Evolutionary conservation across 2,329 filamentous ascomycete species (phyloP), one percentile per base, ranked within the genome.

Genomic region (Diaporthe ilicicola): DNA sequence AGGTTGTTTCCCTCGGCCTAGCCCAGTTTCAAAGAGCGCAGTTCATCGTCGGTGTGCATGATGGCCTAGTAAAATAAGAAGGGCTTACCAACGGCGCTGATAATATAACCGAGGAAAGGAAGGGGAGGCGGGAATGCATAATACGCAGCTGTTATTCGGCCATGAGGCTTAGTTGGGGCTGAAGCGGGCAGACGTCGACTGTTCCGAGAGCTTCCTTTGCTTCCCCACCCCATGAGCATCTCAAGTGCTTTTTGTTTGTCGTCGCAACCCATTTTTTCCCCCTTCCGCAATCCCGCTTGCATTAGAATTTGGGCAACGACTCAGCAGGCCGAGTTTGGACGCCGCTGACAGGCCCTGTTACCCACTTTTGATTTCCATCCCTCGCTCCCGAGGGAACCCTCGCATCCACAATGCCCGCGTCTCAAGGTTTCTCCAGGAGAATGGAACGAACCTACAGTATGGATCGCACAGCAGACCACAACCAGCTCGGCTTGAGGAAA

Each of bases 361-460:
- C 66, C 66, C 66, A 68, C 66, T 68, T 68, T 68, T 68, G 66
- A 68, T 68, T 59, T 59, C 53, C 66, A 51, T 56, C 53, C 29
- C 32, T 32, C 50, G 53, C 62, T 64, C 59, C 59, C 59, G 59
- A 50, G 59, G 42, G 27, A 29, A 5, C 13, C 59, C 44, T 27
- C 12, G 59, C 44, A 62, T 27, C 59, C 42, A 62, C 55, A 29
- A 48, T 39, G 54, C 54, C 55, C 55, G 37, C 55, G 27, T 44
- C 37, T 44, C 59, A 64, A 64, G 59, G 59, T 59, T 56, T 62
- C 44, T 64, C 59, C 59, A 64, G 59, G 44, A 39, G 59, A 2
- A 24, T 29, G 59, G 59, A 64, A 64, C 59, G 59, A 50, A 64
- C 59, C 42, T 64, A 64, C 59, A 64, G 59, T 64, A 50, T 50